A percentile compares a stretch with the other conserved stretches of the same genome.
phyloP scores from a whole-genome alignment of 1,284 basidiomycete species.

The Pseudozyma tsukubaensis region DNA sequence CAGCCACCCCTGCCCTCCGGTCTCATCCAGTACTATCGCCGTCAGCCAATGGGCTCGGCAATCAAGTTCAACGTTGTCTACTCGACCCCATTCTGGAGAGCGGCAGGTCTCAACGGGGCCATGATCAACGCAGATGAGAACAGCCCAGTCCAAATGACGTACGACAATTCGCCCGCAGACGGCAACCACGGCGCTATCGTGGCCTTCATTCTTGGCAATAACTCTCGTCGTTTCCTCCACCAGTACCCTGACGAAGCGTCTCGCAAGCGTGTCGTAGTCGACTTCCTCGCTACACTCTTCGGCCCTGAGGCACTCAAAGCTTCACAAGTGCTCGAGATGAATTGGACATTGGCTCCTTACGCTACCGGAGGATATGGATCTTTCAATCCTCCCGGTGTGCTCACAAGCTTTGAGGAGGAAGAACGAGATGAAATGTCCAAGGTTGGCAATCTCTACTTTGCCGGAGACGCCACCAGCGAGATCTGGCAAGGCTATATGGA shows the following conservation, averaged over 20 bases:
- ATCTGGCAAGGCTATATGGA: conserved; percentile 52
- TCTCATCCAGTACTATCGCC: conserved; percentile 43
- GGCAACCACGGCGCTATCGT: conserved; percentile 31
- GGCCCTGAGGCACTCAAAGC: conserved; percentile 27
- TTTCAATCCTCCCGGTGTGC: conserved; percentile 41
- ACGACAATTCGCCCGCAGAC: conserved; percentile 48
- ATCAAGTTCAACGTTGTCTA: conserved; percentile 52
- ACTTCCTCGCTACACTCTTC: conserved; percentile 26
- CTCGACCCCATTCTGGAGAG: conserved; percentile 42
- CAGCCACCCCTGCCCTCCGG: conserved; percentile 39
- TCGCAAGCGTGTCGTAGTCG: conserved; percentile 27
- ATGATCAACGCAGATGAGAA: conserved; percentile 43
- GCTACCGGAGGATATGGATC: conserved; percentile 44
- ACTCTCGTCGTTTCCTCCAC: conserved; percentile 37
- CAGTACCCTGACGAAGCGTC: conserved; percentile 19
- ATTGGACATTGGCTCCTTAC: conserved; percentile 38
- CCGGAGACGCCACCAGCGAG: conserved; percentile 42
- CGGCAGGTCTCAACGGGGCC: conserved; percentile 32
- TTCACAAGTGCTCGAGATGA: conserved; percentile 34
- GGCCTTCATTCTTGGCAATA: conserved; percentile 44
- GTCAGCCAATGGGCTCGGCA: conserved; percentile 48
- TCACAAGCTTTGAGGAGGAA: conserved; percentile 41
- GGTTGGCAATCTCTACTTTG: conserved; percentile 40
- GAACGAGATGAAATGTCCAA: conserved; percentile 34
- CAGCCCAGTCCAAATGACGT: conserved; percentile 43